Evolutionary conservation across 495 filamentous ascomycete species (phyloP).

Genomic region (Cercophora samala): DNA sequence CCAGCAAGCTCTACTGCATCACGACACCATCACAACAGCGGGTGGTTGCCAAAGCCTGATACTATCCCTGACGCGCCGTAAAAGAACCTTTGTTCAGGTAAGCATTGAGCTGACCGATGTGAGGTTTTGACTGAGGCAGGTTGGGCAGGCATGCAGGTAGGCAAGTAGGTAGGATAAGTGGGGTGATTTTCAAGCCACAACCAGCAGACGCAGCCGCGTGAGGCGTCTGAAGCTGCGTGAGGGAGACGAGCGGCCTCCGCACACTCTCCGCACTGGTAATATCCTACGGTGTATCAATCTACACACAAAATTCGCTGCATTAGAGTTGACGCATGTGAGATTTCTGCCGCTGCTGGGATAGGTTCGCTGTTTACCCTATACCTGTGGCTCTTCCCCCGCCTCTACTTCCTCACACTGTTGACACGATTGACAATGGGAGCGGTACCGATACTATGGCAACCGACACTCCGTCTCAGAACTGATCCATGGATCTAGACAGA

Average conservation of each 20-base stretch:
- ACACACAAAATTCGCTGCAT: not conserved
- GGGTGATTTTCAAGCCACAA: not conserved
- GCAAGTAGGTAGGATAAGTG: not conserved
- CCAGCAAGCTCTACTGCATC: not conserved
- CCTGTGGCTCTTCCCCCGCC: no score
- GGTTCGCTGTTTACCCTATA: no score
- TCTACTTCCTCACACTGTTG: no score
- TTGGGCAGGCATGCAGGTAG: not conserved
- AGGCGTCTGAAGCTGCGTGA: not conserved
- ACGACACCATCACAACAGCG: not conserved
- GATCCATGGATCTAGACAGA: no score
- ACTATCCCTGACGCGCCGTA: not conserved
- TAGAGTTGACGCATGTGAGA: not conserved
- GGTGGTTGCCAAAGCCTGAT: no score
- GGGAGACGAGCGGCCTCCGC: not conserved
- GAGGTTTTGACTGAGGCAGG: not conserved
- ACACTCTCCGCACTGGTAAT: not conserved
- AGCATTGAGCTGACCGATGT: not conserved
- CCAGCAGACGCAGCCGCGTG: not conserved
- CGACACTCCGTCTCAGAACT: no score
- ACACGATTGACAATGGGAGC: no score
- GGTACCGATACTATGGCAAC: no score
- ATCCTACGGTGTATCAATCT: not conserved
- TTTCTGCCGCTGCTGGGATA: not conserved
- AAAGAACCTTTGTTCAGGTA: not conserved